These are phyloP conservation scores for Catharanthus roseus DNA, from an alignment of 257 asterid genomes.

Conservation along the genomic window DNA sequence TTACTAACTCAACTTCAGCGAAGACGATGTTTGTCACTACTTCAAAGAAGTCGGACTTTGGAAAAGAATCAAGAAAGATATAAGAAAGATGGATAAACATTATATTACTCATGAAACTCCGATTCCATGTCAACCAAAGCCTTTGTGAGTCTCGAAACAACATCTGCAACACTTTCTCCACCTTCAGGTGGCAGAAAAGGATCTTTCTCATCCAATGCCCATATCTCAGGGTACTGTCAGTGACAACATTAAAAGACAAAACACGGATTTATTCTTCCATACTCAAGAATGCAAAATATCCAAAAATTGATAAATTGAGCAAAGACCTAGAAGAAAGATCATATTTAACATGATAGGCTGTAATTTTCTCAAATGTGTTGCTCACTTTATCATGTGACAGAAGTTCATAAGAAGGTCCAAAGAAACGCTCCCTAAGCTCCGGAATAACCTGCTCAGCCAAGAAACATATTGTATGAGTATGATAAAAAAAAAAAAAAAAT, in stretches of 20 bases:
- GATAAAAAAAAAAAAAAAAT: not conserved
- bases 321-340: not conserved
- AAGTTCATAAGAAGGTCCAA: slow-evolving; percentile 77
- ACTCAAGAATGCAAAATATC: slow-evolving; percentile 2
- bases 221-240: slow-evolving; percentile 67
- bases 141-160: slow-evolving; percentile 64
- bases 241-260: slow-evolving; percentile 4
- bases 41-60: not conserved
- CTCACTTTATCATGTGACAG: slow-evolving; percentile 84
- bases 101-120: slow-evolving; percentile 56
- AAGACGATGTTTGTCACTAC: not conserved
- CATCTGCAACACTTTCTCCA: slow-evolving; percentile 98
- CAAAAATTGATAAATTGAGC: not conserved
- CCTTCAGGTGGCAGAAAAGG: slow-evolving; percentile 89
- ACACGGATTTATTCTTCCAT: not conserved
- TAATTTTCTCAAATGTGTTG: slow-evolving; percentile 13
- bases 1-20: too few species aligned
- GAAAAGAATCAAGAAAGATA: not conserved
- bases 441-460: slow-evolving; percentile 44
- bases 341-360: slow-evolving; percentile 12
- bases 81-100: not conserved
- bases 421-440: slow-evolving; percentile 76
- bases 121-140: slow-evolving; percentile 63
- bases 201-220: slow-evolving; percentile 86
- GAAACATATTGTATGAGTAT: not conserved